phyloP scores from a whole-genome alignment of 2,329 filamentous ascomycete species.

The Hawksworthiomyces lignivorus region DNA sequence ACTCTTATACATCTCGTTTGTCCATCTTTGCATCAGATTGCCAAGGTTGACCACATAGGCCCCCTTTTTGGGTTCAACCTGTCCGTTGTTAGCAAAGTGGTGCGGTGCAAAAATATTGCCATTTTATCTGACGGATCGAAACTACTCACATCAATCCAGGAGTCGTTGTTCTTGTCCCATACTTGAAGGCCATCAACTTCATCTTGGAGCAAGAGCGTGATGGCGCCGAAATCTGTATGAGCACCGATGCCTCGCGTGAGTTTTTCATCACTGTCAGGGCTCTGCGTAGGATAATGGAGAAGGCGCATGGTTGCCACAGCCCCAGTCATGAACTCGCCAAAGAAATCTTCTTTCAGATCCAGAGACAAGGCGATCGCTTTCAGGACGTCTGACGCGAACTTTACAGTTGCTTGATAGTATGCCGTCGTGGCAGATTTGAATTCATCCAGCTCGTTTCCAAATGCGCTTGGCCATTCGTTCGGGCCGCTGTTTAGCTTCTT shows the following conservation, averaged over 20 bases:
- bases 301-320: slow-evolving; percentile 51
- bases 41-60: slow-evolving; percentile 44
- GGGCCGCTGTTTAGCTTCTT: slow-evolving; percentile 31
- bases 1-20: slow-evolving; percentile 43
- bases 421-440: slow-evolving; percentile 22
- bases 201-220: slow-evolving; percentile 46
- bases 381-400: slow-evolving; percentile 21
- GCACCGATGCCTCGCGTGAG: slow-evolving; percentile 24
- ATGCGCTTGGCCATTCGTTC: slow-evolving; percentile 18
- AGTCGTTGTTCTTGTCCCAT: too few relatives aligned
- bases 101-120: too few relatives aligned
- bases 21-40: slow-evolving; percentile 41
- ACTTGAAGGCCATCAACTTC: slow-evolving; percentile 42
- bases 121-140: too few relatives aligned
- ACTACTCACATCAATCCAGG: too few relatives aligned
- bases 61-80: slow-evolving; percentile 34
- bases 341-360: slow-evolving; percentile 18
- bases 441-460: slow-evolving; percentile 20
- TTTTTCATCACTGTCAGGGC: slow-evolving; percentile 17
- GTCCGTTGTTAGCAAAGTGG: too few relatives aligned
- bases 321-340: slow-evolving; percentile 34
- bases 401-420: slow-evolving; percentile 25
- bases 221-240: slow-evolving; percentile 47
- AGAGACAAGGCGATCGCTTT: slow-evolving; percentile 24
- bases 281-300: slow-evolving; percentile 39